Conservation (phyloP, 257 asterid genomes). For the Solanum virginianum region DNA sequence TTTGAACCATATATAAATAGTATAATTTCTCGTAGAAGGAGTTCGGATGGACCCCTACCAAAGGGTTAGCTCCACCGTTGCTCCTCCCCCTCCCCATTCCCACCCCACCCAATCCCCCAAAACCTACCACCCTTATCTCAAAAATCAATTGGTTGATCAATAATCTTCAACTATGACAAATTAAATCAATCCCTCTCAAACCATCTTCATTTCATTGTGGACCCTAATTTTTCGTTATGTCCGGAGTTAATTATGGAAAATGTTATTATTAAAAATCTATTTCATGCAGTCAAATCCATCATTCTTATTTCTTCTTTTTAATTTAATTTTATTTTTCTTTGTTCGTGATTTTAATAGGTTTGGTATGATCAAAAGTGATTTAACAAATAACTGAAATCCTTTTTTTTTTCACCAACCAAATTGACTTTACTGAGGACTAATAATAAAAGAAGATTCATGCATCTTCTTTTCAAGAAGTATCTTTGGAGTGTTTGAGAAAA, state of each 20-base stretch:
- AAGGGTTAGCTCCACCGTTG: no score
- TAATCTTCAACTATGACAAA: conserved; percentile 1
- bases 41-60: no score
- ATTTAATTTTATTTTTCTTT: neutral
- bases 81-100: no score
- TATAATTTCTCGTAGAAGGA: no score
- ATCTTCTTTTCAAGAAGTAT: neutral
- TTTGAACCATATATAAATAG: no score
- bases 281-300: conserved; percentile 7
- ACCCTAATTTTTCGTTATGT: conserved; percentile 32
- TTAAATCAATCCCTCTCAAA: conserved; percentile 27
- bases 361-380: neutral
- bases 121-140: neutral
- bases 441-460: neutral
- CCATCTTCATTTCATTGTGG: conserved; percentile 18
- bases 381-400: conserved; percentile 2
- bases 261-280: neutral
- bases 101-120: neutral
- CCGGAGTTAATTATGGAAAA: conserved; percentile 37
- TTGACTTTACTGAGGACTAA: conserved; percentile 16
- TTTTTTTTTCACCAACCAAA: conserved; percentile 20
- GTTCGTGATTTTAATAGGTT: neutral
- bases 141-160: neutral
- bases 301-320: neutral
- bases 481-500: neutral